A percentile compares a stretch with the other conserved stretches of the same genome.
Evolutionary conservation across 306 rosid genomes (phyloP).

Genomic region (Prunus mume): DNA sequence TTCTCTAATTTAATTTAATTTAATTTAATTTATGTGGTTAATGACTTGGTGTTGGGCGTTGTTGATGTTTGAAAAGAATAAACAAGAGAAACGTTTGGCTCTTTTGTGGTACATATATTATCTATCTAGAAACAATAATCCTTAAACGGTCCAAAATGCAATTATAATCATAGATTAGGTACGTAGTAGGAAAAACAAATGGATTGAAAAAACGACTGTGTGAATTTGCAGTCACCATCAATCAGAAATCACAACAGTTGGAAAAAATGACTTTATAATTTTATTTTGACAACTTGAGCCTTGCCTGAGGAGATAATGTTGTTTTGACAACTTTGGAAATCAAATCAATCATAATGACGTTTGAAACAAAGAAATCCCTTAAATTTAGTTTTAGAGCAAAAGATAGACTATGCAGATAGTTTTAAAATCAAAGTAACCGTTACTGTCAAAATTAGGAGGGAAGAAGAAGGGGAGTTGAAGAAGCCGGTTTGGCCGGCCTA

Average conservation of each 20-base stretch:
- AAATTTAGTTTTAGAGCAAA: background rate
- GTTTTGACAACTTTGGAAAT: background rate
- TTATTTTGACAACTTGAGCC: too few relatives aligned
- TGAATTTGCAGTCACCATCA: background rate
- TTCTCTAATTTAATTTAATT: background rate
- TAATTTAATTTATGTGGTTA: background rate
- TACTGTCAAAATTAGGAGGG: slow-evolving; percentile 37
- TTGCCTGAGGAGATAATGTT: background rate
- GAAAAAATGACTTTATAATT: background rate
- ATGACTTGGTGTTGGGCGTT: background rate
- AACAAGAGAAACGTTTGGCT: background rate
- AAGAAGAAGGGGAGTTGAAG: slow-evolving; percentile 24
- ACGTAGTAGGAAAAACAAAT: background rate
- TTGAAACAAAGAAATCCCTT: background rate
- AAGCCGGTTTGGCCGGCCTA: slow-evolving; percentile 54
- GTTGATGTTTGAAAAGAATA: background rate
- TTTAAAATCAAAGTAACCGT: slow-evolving; percentile 28
- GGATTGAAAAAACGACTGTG: background rate
- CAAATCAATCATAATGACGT: background rate
- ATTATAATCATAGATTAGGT: slow-evolving; percentile 17
- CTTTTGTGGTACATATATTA: background rate
- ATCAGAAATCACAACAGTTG: slow-evolving; percentile 3
- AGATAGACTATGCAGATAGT: background rate
- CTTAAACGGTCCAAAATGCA: slow-evolving; percentile 3
- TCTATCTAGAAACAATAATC: background rate